These are phyloP conservation scores for Sonneratia alba DNA, from an alignment of 345 rosid species.

Conservation along the genomic window DNA sequence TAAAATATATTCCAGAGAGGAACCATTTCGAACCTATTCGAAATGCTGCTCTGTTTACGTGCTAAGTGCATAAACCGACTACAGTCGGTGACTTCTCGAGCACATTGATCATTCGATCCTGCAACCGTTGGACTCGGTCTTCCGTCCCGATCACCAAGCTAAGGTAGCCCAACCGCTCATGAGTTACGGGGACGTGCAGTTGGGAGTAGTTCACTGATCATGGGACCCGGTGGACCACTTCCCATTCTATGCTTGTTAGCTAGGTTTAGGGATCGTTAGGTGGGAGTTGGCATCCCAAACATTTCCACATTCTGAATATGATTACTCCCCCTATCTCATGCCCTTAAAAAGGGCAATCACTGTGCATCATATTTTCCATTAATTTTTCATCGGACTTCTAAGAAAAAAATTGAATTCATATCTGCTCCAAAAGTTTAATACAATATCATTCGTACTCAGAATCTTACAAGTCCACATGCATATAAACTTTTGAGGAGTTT, in stretches of 20 bases:
- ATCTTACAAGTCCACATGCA: no score
- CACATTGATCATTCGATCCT: not conserved
- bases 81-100: not conserved
- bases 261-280: not conserved
- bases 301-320: constrained; percentile 5
- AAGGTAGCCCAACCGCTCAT: no score
- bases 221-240: not conserved
- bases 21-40: not conserved
- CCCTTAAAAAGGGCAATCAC: no score
- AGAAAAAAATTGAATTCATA: no score
- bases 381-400: no score
- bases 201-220: not conserved
- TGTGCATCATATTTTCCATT: no score
- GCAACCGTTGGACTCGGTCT: not conserved
- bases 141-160: not conserved
- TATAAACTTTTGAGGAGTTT: no score
- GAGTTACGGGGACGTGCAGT: not conserved
- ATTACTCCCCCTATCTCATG: no score
- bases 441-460: no score
- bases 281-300: constrained; percentile 7
- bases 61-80: not conserved
- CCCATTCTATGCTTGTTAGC: not conserved
- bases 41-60: not conserved
- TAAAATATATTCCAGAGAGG: no score
- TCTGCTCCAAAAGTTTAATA: no score